Conservation (phyloP, 768 basidiomycete genomes). For the Kwoniella europaea region DNA sequence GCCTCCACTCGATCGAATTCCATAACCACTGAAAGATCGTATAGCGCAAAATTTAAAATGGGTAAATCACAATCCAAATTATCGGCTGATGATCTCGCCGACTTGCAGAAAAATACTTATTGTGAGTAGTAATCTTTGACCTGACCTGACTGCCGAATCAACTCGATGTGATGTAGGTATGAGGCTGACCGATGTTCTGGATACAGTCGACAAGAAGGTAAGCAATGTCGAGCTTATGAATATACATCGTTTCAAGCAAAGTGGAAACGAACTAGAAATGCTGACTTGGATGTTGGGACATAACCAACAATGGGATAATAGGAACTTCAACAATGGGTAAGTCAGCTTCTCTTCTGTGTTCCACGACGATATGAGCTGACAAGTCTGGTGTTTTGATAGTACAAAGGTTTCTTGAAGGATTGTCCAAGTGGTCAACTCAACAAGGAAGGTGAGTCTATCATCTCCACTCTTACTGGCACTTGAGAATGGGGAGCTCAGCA, state of each 20-base stretch:
- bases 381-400: conserved; percentile 64
- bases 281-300: no score
- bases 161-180: no score
- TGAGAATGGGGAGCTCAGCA: no score
- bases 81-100: conserved; percentile 86
- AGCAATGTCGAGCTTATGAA: conserved; percentile 6
- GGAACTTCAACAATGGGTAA: conserved; percentile 57
- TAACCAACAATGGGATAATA: conserved; percentile 3
- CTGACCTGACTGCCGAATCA: no score
- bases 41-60: no score
- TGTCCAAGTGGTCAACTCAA: conserved; percentile 96
- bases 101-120: conserved; percentile 97
- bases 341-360: neutral
- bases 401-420: conserved; percentile 99
- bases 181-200: neutral
- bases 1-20: no score
- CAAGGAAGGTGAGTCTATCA: conserved; percentile 64
- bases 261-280: no score
- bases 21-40: no score
- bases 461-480: no score
- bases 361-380: conserved; percentile 10
- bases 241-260: neutral
- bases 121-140: conserved; percentile 66
- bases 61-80: conserved; percentile 98
- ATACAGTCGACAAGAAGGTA: conserved; percentile 57